Base-by-base conservation (phyloP, 2,329 filamentous ascomycete species). In the Paecilomyces fulvus region DNA sequence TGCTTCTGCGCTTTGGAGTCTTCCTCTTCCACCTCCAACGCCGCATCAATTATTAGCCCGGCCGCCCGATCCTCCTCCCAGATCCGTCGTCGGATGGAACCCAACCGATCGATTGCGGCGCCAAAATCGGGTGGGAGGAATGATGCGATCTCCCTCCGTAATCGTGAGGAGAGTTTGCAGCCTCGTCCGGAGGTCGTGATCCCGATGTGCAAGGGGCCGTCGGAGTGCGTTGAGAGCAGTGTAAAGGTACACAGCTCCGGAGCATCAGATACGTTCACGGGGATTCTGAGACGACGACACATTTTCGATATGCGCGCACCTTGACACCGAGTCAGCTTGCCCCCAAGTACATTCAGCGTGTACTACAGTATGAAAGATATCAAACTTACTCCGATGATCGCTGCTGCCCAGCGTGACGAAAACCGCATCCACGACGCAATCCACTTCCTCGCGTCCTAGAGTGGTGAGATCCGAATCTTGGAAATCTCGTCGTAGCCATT, bases 141-240 rank as follows among this genome's bases (percentile, higher is more conserved):
- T 0, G 91, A 82, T 1, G 90, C 88, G 59, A 99, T 88, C 66
- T 97, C 94, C 56, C 94, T 83, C 14, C 92, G 84, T 65, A 99
- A 90, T 25, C 94, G 83, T 9, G 90, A 90, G 5, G 94, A 90
- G 30, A 99, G 82, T 73, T 96, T 96, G 77, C 94, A 97, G 1
- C 94, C 94, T 64, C 89, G 87, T 20, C 94, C 92, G 57, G 95
- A 96, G 0, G 94, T 97, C 2, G 94, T 97, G 57, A 99, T 88
- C 59, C 94, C 94, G 59, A 99, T 87, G 70, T 97, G 94, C 46
- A 99, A 79, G 9, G 94, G 92, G 0, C 94, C 94, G 67, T 96
- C 92, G 55, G 83, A 85, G 71, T 97, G 86, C 7, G 90, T 95
- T 23, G 91, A 94, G 50, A 97, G 84, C 54, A 99, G 80, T 4